Evolutionary conservation across 1,284 basidiomycete genomes (phyloP).

Genomic region (Ustilago bromivora): DNA sequence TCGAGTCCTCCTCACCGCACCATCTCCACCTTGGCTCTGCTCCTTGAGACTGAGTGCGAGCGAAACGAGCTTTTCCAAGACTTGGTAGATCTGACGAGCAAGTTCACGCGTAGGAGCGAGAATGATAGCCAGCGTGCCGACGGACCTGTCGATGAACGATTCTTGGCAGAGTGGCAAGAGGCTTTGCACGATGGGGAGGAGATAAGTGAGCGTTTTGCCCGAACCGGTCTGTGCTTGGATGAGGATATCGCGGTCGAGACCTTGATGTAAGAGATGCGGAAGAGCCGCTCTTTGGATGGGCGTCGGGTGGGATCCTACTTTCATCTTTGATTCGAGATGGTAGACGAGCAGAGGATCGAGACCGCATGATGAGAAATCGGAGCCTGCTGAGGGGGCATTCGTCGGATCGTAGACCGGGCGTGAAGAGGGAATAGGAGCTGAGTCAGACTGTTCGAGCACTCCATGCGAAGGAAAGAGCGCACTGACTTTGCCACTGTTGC

Average conservation of each 20-base stretch:
- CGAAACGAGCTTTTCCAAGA: constrained; percentile 76
- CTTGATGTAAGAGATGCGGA: constrained; percentile 76
- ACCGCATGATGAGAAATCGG: constrained; percentile 73
- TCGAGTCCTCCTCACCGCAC: constrained; percentile 71
- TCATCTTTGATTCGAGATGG: constrained; percentile 85
- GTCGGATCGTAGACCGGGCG: constrained; percentile 52
- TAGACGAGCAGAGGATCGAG: constrained; percentile 83
- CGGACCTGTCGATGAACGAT: constrained; percentile 78
- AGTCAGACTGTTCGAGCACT: constrained; percentile 29
- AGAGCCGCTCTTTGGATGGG: constrained; percentile 88
- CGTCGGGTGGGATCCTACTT: constrained; percentile 82
- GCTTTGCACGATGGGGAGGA: constrained; percentile 94
- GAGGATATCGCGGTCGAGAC: constrained; percentile 81
- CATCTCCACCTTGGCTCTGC: constrained; percentile 73
- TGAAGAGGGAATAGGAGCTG: constrained; percentile 10
- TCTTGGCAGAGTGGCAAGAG: constrained; percentile 84
- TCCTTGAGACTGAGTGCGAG: constrained; percentile 77
- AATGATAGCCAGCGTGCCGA: constrained; percentile 93
- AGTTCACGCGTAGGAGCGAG: constrained; percentile 95
- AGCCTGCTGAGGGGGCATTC: constrained; percentile 71
- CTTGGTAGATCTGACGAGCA: constrained; percentile 89
- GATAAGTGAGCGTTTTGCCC: constrained; percentile 94
- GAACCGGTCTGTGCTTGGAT: constrained; percentile 98
- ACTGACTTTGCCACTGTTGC: constrained; percentile 26
- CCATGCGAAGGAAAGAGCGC: constrained; percentile 38